Conservation (phyloP, 176 grass and related monocot species). For the Guadua angustifolia region DNA sequence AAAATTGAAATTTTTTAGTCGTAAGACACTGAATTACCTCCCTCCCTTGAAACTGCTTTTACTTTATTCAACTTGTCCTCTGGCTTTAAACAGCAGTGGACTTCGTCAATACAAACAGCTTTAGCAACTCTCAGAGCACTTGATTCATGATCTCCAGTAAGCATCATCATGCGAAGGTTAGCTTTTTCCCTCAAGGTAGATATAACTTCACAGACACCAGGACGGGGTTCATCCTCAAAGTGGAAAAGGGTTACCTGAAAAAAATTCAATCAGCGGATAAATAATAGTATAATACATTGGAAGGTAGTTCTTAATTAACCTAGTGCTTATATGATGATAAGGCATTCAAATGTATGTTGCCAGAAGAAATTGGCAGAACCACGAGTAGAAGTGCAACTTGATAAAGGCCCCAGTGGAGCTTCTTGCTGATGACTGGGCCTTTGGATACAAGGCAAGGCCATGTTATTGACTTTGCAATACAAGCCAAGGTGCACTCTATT, state of each 20-base stretch:
- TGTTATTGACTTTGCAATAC: conserved; percentile 3
- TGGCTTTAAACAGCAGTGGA: conserved; percentile 79
- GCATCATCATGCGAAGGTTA: conserved; percentile 94
- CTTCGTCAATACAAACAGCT: conserved; percentile 87
- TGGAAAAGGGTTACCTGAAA: conserved; percentile 92
- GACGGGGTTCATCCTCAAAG: conserved; percentile 91
- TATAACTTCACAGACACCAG: conserved; percentile 85
- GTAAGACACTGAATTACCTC: conserved; percentile 53
- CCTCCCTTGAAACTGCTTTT: conserved; percentile 83
- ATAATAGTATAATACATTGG: background rate
- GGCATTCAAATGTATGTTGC: background rate
- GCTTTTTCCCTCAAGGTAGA: conserved; percentile 78
- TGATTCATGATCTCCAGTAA: conserved; percentile 94
- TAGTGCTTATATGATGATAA: conserved; percentile 16
- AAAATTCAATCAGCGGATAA: background rate
- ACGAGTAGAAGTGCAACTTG: background rate
- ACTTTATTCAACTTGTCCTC: conserved; percentile 97
- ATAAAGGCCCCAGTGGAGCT: background rate
- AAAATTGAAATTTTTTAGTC: conserved; percentile 19
- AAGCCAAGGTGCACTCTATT: background rate
- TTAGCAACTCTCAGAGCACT: conserved; percentile 90
- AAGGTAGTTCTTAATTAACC: conserved; percentile 11
- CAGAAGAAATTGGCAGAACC: background rate
- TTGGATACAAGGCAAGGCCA: conserved; percentile 8
- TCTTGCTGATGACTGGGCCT: background rate